Conservation (phyloP, 305 asterid species). For the Fraxinus latifolia region DNA sequence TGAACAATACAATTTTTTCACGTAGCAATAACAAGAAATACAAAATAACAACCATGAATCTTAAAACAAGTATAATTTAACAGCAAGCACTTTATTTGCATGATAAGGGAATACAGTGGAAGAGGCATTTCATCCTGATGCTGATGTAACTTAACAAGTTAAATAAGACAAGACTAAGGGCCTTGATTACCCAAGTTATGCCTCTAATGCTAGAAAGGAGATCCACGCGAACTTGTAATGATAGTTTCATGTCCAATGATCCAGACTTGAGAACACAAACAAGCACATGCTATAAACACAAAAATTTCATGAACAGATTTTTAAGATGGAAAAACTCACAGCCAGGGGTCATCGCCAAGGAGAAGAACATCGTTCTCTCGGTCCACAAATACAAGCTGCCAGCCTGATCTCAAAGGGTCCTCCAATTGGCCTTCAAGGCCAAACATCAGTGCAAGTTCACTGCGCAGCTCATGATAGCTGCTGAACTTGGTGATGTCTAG, state of each 20-base stretch:
- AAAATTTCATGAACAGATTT: not conserved
- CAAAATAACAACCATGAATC: not conserved
- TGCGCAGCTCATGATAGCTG: conserved; percentile 74
- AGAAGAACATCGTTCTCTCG: conserved; percentile 93
- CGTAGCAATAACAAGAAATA: not conserved
- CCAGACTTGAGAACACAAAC: not conserved
- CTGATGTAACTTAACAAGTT: not conserved
- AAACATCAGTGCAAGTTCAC: conserved; percentile 71
- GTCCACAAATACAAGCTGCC: conserved; percentile 99
- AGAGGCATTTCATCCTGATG: not conserved
- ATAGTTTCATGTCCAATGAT: not conserved
- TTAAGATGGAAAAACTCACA: conserved; percentile 37
- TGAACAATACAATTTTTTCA: not conserved
- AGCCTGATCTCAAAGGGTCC: conserved; percentile 98
- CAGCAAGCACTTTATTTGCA: not conserved
- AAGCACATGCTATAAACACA: not conserved
- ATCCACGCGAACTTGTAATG: not conserved
- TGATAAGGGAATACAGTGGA: not conserved
- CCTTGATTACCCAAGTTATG: not conserved
- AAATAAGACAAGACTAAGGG: not conserved
- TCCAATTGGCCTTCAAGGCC: conserved; percentile 79
- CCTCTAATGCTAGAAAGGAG: not conserved
- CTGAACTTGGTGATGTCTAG: conserved; percentile 69
- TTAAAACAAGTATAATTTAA: not conserved
- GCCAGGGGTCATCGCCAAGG: conserved; percentile 89